phyloP scores from a whole-genome alignment of 2,329 filamentous ascomycete species.

The Delphinella strobiligena region DNA sequence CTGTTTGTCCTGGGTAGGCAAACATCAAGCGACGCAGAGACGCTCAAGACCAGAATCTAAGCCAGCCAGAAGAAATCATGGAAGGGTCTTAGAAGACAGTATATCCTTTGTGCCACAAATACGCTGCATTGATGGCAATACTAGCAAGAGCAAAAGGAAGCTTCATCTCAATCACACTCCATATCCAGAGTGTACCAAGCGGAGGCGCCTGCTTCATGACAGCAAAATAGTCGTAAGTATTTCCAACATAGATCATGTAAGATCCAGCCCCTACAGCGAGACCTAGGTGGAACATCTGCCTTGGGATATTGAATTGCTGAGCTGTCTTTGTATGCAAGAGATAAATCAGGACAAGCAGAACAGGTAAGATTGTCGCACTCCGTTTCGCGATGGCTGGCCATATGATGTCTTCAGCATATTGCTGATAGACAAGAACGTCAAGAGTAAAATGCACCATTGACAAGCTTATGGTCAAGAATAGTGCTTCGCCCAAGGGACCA shows the following conservation, averaged over 20 bases:
- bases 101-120: conserved; percentile 45
- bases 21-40: too few species aligned
- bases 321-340: conserved; percentile 29
- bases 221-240: conserved; percentile 67
- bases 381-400: conserved; percentile 46
- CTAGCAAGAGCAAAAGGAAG: conserved; percentile 52
- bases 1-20: too few species aligned
- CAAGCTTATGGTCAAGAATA: conserved; percentile 45
- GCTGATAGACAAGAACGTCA: conserved; percentile 66
- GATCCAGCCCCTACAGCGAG: conserved; percentile 54
- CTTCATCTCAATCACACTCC: conserved; percentile 79
- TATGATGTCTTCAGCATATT: conserved; percentile 53
- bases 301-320: conserved; percentile 30
- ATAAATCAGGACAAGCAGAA: conserved; percentile 34
- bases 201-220: conserved; percentile 90
- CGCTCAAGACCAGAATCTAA: too few species aligned
- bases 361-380: conserved; percentile 32
- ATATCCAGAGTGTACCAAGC: conserved; percentile 82
- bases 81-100: conserved; percentile 29
- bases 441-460: conserved; percentile 65
- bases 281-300: conserved; percentile 48
- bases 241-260: conserved; percentile 72
- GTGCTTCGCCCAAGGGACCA: conserved; percentile 33
- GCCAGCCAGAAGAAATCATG: too few species aligned
- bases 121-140: conserved; percentile 37